Conservation (phyloP, 257 asterid species). For the Scutellaria barbata region DNA sequence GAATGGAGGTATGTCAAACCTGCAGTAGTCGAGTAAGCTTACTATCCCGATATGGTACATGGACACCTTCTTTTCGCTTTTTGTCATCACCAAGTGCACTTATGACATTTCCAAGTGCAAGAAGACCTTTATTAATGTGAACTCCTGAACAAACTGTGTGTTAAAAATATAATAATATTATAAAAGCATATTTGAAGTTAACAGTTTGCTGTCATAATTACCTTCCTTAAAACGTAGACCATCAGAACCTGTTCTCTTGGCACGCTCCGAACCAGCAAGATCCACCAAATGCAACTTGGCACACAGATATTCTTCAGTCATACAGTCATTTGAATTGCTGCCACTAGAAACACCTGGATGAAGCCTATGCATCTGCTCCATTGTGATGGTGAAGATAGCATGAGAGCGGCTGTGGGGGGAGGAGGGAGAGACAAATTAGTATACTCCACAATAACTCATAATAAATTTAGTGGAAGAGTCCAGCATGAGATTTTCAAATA, state of each 20-base stretch:
- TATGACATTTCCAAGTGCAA: conserved; percentile 91
- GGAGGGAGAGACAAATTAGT: conserved; percentile 23
- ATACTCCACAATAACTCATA: background rate
- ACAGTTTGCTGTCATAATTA: conserved; percentile 20
- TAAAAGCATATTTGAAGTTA: background rate
- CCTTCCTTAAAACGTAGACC: conserved; percentile 97
- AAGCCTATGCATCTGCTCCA: conserved; percentile 80
- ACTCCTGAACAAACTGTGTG: conserved; percentile 61
- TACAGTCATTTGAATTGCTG: conserved; percentile 52
- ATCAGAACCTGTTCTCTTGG: conserved; percentile 92
- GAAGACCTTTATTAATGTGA: conserved; percentile 95
- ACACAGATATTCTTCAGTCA: conserved; percentile 84
- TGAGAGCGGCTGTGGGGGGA: conserved; percentile 72
- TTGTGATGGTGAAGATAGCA: conserved; percentile 88
- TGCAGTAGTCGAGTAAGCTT: conserved; percentile 96
- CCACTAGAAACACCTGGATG: conserved; percentile 49
- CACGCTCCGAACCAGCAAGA: conserved; percentile 96
- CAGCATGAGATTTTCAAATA: conserved; percentile 3
- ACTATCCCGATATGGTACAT: conserved; percentile 95
- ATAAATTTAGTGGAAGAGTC: background rate
- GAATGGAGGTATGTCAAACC: conserved; percentile 51
- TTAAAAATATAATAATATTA: conserved; percentile 11
- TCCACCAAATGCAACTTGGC: conserved; percentile 95
- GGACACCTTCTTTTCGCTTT: conserved; percentile 89
- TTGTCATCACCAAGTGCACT: conserved; percentile 98